A percentile compares a stretch with the other conserved stretches of the same genome.
Conservation (phyloP, 768 basidiomycete species). For the Mycena albidolilacea region DNA sequence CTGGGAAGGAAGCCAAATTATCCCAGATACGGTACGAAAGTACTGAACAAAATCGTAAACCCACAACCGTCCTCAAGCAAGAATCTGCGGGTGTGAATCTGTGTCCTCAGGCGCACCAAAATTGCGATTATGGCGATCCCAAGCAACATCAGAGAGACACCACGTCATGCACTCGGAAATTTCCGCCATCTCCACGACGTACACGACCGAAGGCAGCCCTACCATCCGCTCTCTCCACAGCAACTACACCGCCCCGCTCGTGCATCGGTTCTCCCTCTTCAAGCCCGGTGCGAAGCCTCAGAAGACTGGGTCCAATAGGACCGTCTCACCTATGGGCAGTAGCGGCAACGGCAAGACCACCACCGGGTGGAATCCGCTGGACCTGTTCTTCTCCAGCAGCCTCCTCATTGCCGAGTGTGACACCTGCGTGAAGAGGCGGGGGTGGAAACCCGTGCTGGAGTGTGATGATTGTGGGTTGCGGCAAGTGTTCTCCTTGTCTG, state of each 20-base stretch:
- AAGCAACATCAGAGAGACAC: too few relatives aligned
- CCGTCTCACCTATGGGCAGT: conserved; percentile 50
- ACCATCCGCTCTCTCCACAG: conserved; percentile 67
- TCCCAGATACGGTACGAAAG: too few relatives aligned
- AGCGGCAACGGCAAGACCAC: conserved; percentile 48
- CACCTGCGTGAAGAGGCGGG: conserved; percentile 84
- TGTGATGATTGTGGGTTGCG: conserved; percentile 92
- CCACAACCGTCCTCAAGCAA: too few relatives aligned
- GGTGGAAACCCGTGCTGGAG: conserved; percentile 88
- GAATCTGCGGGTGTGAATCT: too few relatives aligned
- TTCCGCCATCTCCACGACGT: conserved; percentile 67
- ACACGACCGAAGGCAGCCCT: conserved; percentile 85
- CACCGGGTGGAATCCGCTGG: conserved; percentile 81
- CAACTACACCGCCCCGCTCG: conserved; percentile 62
- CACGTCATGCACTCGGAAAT: conserved; percentile 72
- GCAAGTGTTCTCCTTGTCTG: conserved; percentile 52
- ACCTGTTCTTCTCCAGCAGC: conserved; percentile 84
- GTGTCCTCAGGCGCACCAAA: too few relatives aligned
- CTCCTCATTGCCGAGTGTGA: conserved; percentile 85
- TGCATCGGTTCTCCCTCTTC: conserved; percentile 91
- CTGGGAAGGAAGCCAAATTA: too few relatives aligned
- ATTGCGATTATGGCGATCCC: too few relatives aligned
- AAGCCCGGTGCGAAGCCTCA: conserved; percentile 82
- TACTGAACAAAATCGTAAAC: too few relatives aligned
- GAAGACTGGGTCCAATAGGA: conserved; percentile 51